Evolutionary conservation across 2,329 filamentous ascomycete species (phyloP).

Genomic region (Alternaria triticimaculans): DNA sequence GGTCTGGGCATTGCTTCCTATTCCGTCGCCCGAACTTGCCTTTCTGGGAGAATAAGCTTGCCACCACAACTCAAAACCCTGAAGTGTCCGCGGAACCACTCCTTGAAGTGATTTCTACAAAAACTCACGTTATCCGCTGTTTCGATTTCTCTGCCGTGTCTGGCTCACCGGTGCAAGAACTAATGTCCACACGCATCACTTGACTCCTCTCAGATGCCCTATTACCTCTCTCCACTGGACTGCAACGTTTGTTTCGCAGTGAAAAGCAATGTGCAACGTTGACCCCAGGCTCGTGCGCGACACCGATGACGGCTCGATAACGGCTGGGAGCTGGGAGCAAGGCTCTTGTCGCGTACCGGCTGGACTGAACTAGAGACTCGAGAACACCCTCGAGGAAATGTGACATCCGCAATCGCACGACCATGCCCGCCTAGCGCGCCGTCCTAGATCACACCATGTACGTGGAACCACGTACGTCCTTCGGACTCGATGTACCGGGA

Average conservation of each 20-base stretch:
- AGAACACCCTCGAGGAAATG: conserved; percentile 10
- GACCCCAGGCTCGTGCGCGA: conserved; percentile 2
- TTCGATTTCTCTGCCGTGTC: neutral
- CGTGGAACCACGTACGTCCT: conserved; percentile 6
- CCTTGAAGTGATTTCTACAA: neutral
- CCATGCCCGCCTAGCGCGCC: neutral
- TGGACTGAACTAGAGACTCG: conserved; percentile 1
- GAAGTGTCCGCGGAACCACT: neutral
- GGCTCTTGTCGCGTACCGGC: neutral
- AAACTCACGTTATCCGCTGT: neutral
- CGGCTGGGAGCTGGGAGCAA: neutral
- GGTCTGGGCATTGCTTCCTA: conserved; percentile 28
- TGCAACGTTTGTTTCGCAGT: neutral
- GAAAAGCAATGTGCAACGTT: conserved; percentile 7
- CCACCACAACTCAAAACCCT: conserved; percentile 11
- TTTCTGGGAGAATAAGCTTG: conserved; percentile 20
- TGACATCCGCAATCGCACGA: conserved; percentile 9
- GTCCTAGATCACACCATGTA: neutral
- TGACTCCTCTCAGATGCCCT: neutral
- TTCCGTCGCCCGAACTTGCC: conserved; percentile 22
- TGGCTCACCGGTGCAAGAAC: neutral
- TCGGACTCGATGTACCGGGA: conserved; percentile 11
- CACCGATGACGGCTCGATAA: conserved; percentile 1
- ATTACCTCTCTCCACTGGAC: neutral
- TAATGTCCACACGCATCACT: neutral